Base-by-base conservation (phyloP, 345 rosid species). In the Populus davidiana region DNA sequence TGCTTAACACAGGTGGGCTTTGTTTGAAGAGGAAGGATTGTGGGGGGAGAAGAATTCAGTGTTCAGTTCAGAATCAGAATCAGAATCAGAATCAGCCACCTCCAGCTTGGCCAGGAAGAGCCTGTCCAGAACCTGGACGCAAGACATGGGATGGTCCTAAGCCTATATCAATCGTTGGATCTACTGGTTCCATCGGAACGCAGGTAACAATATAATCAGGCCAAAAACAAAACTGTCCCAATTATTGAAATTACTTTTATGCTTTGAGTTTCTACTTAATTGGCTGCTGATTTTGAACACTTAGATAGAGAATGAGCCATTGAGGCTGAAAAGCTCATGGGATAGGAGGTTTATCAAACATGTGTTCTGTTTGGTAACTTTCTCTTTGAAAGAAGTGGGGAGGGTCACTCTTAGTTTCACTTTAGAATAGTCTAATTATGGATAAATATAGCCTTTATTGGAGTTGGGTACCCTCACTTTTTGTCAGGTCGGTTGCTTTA, bases 141-240 rank as follows among this genome's bases (percentile, higher is more conserved):
- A 89, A 79, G 85, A 86, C 89, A 69, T 91, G 96, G 94, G 96
- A 90, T 75, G 96, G 99, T 76, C 98, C 97, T 0, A 96, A 96
- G 78, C 98, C 98, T 20, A 88, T 96, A 67, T 93, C 99, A 2
- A 80, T 96, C 43, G 86, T 96, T 79, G 99, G 99, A 76, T 96
- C 98, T 25, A 96, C 99, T 80, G 98, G 97, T 80, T 96, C 99
- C 50, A 96, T 96, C 81, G 98, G 99, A 75, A 96, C 99, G 61
- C 99, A 96, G 97, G 99, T 96, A 67, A 16, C 33, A 67, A 33
- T 9, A 56, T 56, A 56, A 56, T 56, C 1, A 8, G 29, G 63
- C 25, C 4, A 9, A 5, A 20, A 68, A 67, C 20, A 25, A 29
- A 39, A 25, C 41, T 73, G 66, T 9, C 63, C 14, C 29, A 56